Evolutionary conservation across 2,329 filamentous ascomycete genomes (phyloP), one percentile per base, ranked within the genome.

Genomic region (Emergomyces orientalis): DNA sequence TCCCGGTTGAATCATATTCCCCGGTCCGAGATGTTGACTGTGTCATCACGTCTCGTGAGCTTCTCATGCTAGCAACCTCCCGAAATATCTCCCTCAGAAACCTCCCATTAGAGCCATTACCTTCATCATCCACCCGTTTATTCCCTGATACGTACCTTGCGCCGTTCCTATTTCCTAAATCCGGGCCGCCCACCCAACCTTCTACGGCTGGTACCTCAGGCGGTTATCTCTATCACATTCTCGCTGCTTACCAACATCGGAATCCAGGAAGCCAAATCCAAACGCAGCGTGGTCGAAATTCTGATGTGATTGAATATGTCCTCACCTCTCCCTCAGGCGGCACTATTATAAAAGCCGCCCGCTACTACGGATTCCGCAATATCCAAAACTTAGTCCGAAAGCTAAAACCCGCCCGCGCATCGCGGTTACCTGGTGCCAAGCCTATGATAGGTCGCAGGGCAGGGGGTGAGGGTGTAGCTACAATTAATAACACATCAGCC

Each of bases 371-470:
- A 6, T 99, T 99, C 80, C 84, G 94, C 60, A 99, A 99, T 72
- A 99, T 99, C 66, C 94, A 97, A 75, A 99, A 99, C 71, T 84
- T 99, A 5, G 94, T 99, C 19, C 86, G 94, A n/a, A 87, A 88
- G 65, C 78, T 99, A 57, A 96, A 95, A 74, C 94, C 94, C 0
- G 84, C 88, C 0, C 86, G 85, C 63, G 81, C 84, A 6, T 93
- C 89, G 52, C 85, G 89, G 63, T 87, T 96, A 79, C 90, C 91
- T 0, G 91, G 91, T 1, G 89, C 86, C 7, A 83, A 83, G 68
- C 61, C 74, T 22, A 70, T 78, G 22, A 71, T 67, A 37, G 67
- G 67, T 45, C 71, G 73, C 47, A 71, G 75, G 39, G 69, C 71
- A 52, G 67, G 69, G 14, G 17, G 41, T 13, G 41, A 27, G 3